A percentile compares a stretch with the other conserved stretches of the same genome.
These are phyloP conservation scores for Staphylotrichum longicolle DNA, from an alignment of 495 filamentous ascomycete genomes.

Conservation along the genomic window DNA sequence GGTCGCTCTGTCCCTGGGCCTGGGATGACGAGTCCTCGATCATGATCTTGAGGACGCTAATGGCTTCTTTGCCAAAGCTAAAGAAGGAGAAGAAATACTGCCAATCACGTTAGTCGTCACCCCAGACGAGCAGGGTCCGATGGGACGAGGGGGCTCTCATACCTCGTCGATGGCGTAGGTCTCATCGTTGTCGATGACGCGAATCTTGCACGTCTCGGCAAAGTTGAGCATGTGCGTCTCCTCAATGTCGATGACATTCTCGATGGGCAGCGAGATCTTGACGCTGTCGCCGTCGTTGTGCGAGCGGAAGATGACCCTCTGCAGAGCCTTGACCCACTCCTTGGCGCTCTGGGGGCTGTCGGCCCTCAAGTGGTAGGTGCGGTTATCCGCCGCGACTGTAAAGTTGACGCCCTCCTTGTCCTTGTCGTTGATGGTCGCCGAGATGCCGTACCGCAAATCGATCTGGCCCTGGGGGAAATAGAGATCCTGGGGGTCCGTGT, in stretches of 20 bases:
- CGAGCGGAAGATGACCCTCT: conserved; percentile 91
- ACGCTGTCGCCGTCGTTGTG: conserved; percentile 97
- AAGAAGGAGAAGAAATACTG: conserved; percentile 98
- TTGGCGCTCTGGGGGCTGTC: conserved; percentile 87
- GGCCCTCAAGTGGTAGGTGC: conserved; percentile 83
- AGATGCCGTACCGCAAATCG: conserved; percentile 88
- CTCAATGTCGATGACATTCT: conserved; percentile 89
- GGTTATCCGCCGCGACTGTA: conserved; percentile 75
- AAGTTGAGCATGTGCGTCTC: conserved; percentile 88
- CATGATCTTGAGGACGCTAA: conserved; percentile 71
- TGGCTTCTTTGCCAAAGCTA: conserved; percentile 78
- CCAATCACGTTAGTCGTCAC: conserved; percentile 18
- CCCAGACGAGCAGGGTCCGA: too few species aligned
- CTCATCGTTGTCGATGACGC: conserved; percentile 87
- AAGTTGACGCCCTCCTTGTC: conserved; percentile 76
- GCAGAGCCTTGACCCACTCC: conserved; percentile 94
- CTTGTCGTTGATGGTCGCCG: conserved; percentile 69
- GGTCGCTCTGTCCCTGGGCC: conserved; percentile 30
- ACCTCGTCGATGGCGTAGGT: conserved; percentile 95
- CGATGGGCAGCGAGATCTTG: conserved; percentile 87
- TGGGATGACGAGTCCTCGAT: conserved; percentile 64
- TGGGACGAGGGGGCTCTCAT: too few species aligned
- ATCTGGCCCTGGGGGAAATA: conserved; percentile 94
- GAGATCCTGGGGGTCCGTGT: conserved; percentile 72
- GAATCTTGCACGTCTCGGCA: conserved; percentile 90